A percentile compares a stretch with the other conserved stretches of the same genome.
These are phyloP conservation scores for Lentinula detonsa DNA, from an alignment of 768 basidiomycete species.

Conservation along the genomic window DNA sequence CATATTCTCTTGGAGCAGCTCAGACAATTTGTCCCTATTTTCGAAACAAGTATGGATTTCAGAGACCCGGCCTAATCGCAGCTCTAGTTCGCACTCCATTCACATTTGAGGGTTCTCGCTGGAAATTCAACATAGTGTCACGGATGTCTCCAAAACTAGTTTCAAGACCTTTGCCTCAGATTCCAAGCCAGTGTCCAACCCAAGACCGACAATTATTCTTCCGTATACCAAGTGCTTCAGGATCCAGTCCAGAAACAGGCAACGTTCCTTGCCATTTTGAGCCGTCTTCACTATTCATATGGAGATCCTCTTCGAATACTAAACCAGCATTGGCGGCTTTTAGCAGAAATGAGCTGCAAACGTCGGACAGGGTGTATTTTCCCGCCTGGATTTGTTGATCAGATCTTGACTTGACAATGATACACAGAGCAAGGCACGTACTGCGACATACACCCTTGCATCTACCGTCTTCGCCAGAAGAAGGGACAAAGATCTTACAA, in stretches of 20 bases:
- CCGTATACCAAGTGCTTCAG: conserved; percentile 38
- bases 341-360: conserved; percentile 49
- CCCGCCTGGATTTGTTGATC: conserved; percentile 33
- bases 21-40: too few species aligned
- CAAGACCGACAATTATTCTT: conserved; percentile 61
- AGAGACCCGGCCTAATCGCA: too few species aligned
- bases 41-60: too few species aligned
- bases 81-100: too few species aligned
- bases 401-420: background rate
- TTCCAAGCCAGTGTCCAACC: conserved; percentile 43
- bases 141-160: background rate
- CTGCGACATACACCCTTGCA: conserved; percentile 52
- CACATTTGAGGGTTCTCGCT: too few species aligned
- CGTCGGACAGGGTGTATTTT: conserved; percentile 47
- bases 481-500: conserved; percentile 42
- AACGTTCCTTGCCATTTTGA: conserved; percentile 42
- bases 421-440: conserved; percentile 13
- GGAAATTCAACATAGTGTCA: background rate
- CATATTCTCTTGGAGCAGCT: too few species aligned
- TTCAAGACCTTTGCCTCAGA: conserved; percentile 14
- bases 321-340: conserved; percentile 35
- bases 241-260: conserved; percentile 40
- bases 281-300: conserved; percentile 18
- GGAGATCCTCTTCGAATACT: conserved; percentile 36
- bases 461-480: conserved; percentile 37